These are phyloP conservation scores for Penicillium occitanis DNA, from an alignment of 2,329 filamentous ascomycete genomes.

Conservation along the genomic window DNA sequence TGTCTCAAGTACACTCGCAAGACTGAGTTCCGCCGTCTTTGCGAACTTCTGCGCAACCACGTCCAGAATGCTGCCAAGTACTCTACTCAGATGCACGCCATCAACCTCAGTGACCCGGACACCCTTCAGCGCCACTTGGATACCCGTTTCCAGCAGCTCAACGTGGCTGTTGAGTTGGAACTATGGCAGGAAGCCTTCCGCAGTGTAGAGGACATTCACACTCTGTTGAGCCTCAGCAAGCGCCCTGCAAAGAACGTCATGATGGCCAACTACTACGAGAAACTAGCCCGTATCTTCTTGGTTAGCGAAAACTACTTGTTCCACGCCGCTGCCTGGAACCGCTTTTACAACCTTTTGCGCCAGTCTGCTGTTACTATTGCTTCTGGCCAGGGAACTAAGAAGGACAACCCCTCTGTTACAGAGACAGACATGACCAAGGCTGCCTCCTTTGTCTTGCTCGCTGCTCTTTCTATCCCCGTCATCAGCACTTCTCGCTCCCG, in stretches of 20 bases:
- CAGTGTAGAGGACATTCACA: conserved; percentile 98
- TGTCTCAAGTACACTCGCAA: conserved; percentile 97
- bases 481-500: conserved; percentile 97
- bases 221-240: conserved; percentile 94
- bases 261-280: conserved; percentile 99
- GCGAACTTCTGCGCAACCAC: conserved; percentile 96
- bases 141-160: conserved; percentile 96
- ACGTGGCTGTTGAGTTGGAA: conserved; percentile 96
- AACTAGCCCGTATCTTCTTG: conserved; percentile 96
- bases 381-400: conserved; percentile 83
- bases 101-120: conserved; percentile 96
- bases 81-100: conserved; percentile 97
- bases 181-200: conserved; percentile 99
- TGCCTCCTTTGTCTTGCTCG: conserved; percentile 92
- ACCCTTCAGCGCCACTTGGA: conserved; percentile 96
- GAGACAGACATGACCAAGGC: conserved; percentile 91
- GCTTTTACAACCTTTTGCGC: conserved; percentile 94
- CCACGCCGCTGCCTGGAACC: conserved; percentile 95
- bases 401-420: conserved; percentile 85
- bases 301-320: conserved; percentile 99
- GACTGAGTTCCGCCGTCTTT: conserved; percentile 98
- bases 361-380: conserved; percentile 82
- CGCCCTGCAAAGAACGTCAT: conserved; percentile 97
- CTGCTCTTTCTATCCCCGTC: conserved; percentile 95
- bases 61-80: conserved; percentile 99